Base-by-base conservation (phyloP, 495 filamentous ascomycete genomes). In the Hypoxylon cercidicola region DNA sequence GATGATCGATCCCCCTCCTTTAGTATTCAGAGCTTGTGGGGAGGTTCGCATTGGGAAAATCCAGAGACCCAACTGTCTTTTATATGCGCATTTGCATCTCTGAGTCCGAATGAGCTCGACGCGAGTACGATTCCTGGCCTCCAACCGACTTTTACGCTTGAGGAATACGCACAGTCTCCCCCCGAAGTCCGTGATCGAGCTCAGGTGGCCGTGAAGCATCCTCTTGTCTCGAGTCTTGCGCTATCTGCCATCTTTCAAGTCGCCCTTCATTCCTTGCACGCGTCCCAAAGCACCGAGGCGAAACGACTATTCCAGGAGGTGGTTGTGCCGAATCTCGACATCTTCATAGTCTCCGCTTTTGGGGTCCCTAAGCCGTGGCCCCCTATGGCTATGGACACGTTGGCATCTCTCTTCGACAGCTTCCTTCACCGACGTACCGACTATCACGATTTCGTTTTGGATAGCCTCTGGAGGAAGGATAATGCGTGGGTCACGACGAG, bases 41-140 rank as follows among this genome's bases (percentile, higher is more conserved):
- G 93, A 58, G 94, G 93, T 32, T 59, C 71, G 20, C 82, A 87
- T 44, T 98, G 96, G 95, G 85, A 90, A 46, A 83, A 96, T 52
- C 84, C 87, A 16, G 86, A 93, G 44, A 91, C 96, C 0, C 96
- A 97, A 58, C 83, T 98, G 51, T 95, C 91, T 12, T 96, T 99
- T 70, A 80, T 97, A 37, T 88, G 87, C 57, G 91, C 93, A 7
- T 97, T 91, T 71, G 79, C 91, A 0, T 88, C 87, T 1, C 78
- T 90, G 45, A 80, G 79, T 46, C 83, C 88, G 2, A 87, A 92
- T 9, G 85, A 92, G 49, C 80, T 96, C 10, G 93, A 97, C 75
- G 88, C 88, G 3, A 89, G 87, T 16, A 88, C 89, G 43, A 93
- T 97, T 48, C 93, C 91, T 3, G 85, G 89, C 20, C 83, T 97